Base-by-base conservation (phyloP, 768 basidiomycete species). In the Amanita pallidorosea region DNA sequence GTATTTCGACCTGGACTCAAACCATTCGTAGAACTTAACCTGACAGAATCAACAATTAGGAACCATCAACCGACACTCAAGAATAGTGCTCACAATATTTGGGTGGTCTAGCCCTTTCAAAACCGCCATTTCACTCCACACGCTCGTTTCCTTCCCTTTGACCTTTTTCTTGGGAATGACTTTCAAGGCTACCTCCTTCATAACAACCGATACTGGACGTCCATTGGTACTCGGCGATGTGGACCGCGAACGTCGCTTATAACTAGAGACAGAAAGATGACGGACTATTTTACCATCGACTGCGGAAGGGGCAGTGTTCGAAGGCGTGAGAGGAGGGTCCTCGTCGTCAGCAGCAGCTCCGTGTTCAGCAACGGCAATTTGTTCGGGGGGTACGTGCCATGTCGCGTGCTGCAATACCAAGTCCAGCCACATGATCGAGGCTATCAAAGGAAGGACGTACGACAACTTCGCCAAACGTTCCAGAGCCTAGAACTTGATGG, bases 1-100 rank as follows among this genome's bases (percentile, higher is more conserved):
- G 65, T 91, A 97, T 68, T 96, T 97, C 13, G 83, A 76, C 55
- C 92, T 74, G 7, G 88, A 91, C 61, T 98, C 96, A 63, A 98
- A 98, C 82, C 87, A 91, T 64, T 96, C 93, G 64, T 85, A 94
- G 60, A 96, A 92, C 62, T 94, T 95, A 51, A 96, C 90, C 90
- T 60, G 20, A 9, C 18, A 41, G 4, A 37, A 17, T 6, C n/a
- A 27, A 15, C 12, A n/a, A 5, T 35, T 6, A 46, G 25, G 25
- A 9, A 46, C 27, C 36, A 23, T 22, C 49, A n/a, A 42, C 7
- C 17, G n/a, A 7, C 40, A 18, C 20, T 25, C 17, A 9, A 18
- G 42, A 5, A 34, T 31, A 22, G 51, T 31, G 71, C 80, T 59
- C 51, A 93, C 93, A 56, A 97, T 88, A 60, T 97, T 94, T 0